phyloP scores from a whole-genome alignment of 2,329 filamentous ascomycete species.

The Aspergillus hiratsukae region DNA sequence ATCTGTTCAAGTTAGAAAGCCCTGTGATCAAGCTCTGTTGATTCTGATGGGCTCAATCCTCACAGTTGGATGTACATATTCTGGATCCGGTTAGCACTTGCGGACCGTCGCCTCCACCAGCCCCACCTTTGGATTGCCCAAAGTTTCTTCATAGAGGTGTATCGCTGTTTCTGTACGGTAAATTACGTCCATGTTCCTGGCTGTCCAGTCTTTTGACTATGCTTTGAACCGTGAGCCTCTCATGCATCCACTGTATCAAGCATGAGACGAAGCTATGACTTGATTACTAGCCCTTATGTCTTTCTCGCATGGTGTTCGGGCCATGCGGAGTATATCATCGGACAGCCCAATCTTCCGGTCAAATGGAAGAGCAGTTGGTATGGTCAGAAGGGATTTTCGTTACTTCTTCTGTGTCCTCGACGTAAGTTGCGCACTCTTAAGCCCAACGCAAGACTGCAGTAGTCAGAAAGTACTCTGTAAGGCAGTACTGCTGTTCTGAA shows the following conservation, averaged over 20 bases:
- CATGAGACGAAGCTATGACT: too few relatives aligned
- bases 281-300: too few relatives aligned
- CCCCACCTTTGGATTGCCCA: conserved; percentile 2
- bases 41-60: not conserved
- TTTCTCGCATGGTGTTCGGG: not conserved
- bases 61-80: conserved; percentile 10
- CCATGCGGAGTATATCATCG: not conserved
- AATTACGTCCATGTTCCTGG: not conserved
- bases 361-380: too few relatives aligned
- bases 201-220: too few relatives aligned
- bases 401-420: too few relatives aligned
- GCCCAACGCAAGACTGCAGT: too few relatives aligned
- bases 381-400: too few relatives aligned
- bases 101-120: conserved; percentile 7
- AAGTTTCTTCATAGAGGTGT: conserved; percentile 1
- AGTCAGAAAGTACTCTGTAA: too few relatives aligned
- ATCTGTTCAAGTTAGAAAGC: not conserved
- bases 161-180: not conserved
- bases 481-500: too few relatives aligned
- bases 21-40: not conserved
- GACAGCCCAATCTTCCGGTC: not conserved
- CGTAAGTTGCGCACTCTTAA: too few relatives aligned
- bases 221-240: too few relatives aligned
- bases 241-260: too few relatives aligned
- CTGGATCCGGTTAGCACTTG: conserved; percentile 14